These are phyloP conservation scores for Phialemonium atrogriseum DNA, from an alignment of 2,329 filamentous ascomycete species.

Conservation along the genomic window DNA sequence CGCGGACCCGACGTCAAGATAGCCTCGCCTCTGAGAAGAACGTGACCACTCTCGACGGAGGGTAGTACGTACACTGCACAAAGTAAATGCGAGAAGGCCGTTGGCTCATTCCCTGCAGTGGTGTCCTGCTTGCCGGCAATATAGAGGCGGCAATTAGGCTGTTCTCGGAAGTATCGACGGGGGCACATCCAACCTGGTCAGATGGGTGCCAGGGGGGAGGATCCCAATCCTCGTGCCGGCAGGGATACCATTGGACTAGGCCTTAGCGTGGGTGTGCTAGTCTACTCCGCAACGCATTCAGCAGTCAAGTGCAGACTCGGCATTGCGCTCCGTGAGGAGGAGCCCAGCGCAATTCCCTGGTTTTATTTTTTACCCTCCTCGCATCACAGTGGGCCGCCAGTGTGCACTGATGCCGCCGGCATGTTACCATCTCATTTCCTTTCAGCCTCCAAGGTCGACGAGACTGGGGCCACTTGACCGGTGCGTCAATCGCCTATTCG, in stretches of 20 bases:
- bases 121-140: conserved; percentile 10
- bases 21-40: no score
- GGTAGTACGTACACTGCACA: no score
- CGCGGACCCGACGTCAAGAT: no score
- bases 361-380: no score
- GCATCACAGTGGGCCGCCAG: no score
- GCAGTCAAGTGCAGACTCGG: no score
- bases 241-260: conserved; percentile 12
- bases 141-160: conserved; percentile 18
- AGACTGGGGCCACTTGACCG: not conserved
- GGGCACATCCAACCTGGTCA: conserved; percentile 2
- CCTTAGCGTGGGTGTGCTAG: no score
- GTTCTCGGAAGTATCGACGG: conserved; percentile 11
- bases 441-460: not conserved
- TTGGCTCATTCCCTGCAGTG: conserved; percentile 5
- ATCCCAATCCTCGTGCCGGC: conserved; percentile 8
- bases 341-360: no score
- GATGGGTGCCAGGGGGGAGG: not conserved
- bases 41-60: no score
- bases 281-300: conserved; percentile 10
- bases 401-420: not conserved
- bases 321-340: conserved; percentile 15
- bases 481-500: no score
- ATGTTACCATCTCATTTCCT: conserved; percentile 4
- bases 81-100: no score